These are phyloP conservation scores for Tillandsia leiboldiana DNA, from an alignment of 176 grass and related monocot species.

Conservation along the genomic window DNA sequence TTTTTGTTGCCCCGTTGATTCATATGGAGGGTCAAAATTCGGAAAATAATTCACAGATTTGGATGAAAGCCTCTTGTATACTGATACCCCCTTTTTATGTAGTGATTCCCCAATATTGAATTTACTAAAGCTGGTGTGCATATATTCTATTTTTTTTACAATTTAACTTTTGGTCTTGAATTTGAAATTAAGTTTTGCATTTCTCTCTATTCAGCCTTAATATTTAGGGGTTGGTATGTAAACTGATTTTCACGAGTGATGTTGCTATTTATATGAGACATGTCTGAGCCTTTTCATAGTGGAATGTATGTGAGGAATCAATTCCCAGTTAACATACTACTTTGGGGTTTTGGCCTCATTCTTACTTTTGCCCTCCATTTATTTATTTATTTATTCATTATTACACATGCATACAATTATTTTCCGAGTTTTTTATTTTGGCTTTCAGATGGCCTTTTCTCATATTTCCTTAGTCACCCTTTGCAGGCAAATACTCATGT, in stretches of 20 bases:
- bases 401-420: not conserved
- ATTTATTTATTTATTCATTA: no score
- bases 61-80: no score
- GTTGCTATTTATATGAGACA: not conserved
- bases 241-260: not conserved
- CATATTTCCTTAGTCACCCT: constrained; percentile 18
- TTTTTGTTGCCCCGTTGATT: no score
- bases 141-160: no score
- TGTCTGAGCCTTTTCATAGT: not conserved
- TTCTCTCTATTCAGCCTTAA: not conserved
- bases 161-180: not conserved
- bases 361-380: no score
- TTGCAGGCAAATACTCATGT: constrained; percentile 99
- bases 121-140: no score
- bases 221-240: not conserved
- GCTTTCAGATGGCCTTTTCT: constrained; percentile 8
- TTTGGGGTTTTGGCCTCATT: not conserved
- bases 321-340: not conserved
- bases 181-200: not conserved
- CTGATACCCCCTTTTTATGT: no score
- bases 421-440: not conserved
- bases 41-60: no score
- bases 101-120: no score
- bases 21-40: no score
- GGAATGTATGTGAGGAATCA: not conserved